Base-by-base conservation (phyloP, 345 rosid species). In the Fremontodendron californicum region DNA sequence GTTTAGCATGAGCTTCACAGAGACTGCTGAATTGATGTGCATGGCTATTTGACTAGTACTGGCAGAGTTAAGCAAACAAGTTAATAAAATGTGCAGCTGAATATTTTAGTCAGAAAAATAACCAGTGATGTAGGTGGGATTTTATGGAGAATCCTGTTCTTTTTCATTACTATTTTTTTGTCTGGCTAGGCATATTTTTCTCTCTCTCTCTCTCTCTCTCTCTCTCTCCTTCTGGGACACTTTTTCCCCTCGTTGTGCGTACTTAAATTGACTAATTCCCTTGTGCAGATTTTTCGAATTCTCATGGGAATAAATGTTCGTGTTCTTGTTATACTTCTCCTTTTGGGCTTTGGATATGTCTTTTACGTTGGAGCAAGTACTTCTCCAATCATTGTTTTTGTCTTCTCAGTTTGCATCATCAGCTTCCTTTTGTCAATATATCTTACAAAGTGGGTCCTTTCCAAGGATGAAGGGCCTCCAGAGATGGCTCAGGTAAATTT, bases 401-500 rank as follows among this genome's bases (percentile, higher is more conserved):
- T 96, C 86, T 89, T 93, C 86, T 70, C 91, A 25, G 81, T 96
- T 78, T 96, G 99, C 88, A 90, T 92, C 58, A 1, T 88, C 84
- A 88, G 97, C 83, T 93, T 96, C 87, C 83, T 93, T 72, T 83
- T 93, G 58, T 83, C 99, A 10, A 23, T 87, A 51, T 92, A 92
- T 89, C 94, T 96, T 68, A 78, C 96, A 65, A 92, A 91, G 85
- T 96, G 99, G 98, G 99, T 96, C 19, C 90, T 96, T 68, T 82
- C 98, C 18, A 96, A 96, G 90, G 99, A 96, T 81, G 99, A 96
- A 87, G 99, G 99, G 10, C 99, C 99, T 84, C 92, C 97, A 25
- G 98, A 93, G 88, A 96, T 96, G 99, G 86, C 49, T 77, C 87
- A 93, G 98, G 99, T 93, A 88, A 69, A 46, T 79, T 48, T 25